A percentile compares a stretch with the other conserved stretches of the same genome.
These are phyloP conservation scores for Ambrosia trifida DNA, from an alignment of 129 eudicot species.

Conservation along the genomic window DNA sequence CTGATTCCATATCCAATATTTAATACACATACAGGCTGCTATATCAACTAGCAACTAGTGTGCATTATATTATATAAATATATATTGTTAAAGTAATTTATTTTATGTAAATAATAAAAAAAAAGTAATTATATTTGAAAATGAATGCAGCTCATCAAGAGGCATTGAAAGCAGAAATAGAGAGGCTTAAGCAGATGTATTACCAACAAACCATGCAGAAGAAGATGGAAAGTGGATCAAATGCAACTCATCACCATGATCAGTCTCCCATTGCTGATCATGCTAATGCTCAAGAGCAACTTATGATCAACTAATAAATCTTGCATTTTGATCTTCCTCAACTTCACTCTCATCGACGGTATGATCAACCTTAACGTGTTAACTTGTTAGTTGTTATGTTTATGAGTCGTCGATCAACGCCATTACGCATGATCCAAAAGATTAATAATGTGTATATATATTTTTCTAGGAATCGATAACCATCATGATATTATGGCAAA, in stretches of 20 bases:
- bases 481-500: background rate
- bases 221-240: slow-evolving; percentile 51
- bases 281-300: slow-evolving; percentile 41
- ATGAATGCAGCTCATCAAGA: slow-evolving; percentile 86
- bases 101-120: background rate
- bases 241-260: slow-evolving; percentile 32
- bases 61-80: background rate
- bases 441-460: background rate
- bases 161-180: slow-evolving; percentile 89
- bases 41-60: slow-evolving; percentile 20
- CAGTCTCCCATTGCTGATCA: slow-evolving; percentile 39
- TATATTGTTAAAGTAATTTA: background rate
- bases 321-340: slow-evolving; percentile 4
- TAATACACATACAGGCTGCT: slow-evolving; percentile 31
- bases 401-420: background rate
- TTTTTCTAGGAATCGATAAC: too few relatives aligned
- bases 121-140: background rate
- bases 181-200: slow-evolving; percentile 82
- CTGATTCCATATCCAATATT: slow-evolving; percentile 36
- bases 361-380: slow-evolving; percentile 5
- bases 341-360: slow-evolving; percentile 10
- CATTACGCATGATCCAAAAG: background rate
- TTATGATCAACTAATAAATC: slow-evolving; percentile 40
- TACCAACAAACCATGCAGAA: slow-evolving; percentile 64
- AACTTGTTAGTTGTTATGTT: slow-evolving; percentile 1